Base-by-base conservation (phyloP, 164 flowering plant genomes). In the Malania oleifera region DNA sequence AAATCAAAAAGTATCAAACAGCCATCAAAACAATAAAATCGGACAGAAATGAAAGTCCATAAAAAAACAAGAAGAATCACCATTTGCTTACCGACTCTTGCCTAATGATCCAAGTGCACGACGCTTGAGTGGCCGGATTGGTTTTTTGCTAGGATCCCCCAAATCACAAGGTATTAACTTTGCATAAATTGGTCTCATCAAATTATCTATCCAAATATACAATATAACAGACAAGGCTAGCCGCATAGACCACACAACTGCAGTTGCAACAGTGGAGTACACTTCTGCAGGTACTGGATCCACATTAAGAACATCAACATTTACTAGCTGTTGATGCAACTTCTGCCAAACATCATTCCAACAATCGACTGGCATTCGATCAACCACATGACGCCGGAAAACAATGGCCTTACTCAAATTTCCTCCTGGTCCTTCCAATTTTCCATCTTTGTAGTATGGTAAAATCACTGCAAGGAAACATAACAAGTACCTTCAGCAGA, bases 311-410 rank as follows among this genome's bases (percentile, higher is more conserved):
- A 92, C 96, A 67, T 92, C 98, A 63, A 92, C 90, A 70, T 89
- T 87, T 52, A 89, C 87, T 34, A 92, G 63, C 67, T 92, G 98
- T 38, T 87, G 86, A 65, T 92, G 96, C 77, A 92, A 77, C 81
- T 87, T 89, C 58, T 71, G 53, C 98, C 98, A 92, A 61, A 87
- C 90, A 74, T 89, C 96, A 78, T 85, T 92, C 96, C 98, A 92
- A 59, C 82, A 67, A 72, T 92, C 96, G 67, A 89, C 77, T 52
- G 98, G 98, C 98, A 89, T 92, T 18, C 82, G 84, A 47, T 92
- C 91, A 77, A 92, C 91, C 57, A 77, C 65, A 71, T 92, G 96
- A 41, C 96, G 86, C 48, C 85, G 76, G 56, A 72, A 92, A 66
- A 89, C 70, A 62, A 92, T 80, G 55, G 85, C 92, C 62, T 76